Evolutionary conservation across 2,329 filamentous ascomycete genomes (phyloP).

Genomic region (Clarireedia homoeocarpa): DNA sequence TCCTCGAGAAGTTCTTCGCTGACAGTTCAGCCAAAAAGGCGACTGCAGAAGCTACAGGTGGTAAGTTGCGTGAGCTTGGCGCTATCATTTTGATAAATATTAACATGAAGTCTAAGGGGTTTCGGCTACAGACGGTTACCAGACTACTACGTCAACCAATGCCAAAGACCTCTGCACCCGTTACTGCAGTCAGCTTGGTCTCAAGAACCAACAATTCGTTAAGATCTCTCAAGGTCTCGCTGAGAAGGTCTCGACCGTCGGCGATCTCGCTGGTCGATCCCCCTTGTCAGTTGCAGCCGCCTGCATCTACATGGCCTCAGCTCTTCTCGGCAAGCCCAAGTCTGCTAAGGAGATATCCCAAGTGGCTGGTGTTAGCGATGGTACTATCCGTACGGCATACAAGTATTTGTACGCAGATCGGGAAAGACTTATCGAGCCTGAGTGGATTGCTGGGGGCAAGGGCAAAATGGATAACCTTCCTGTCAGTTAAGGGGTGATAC

Average conservation of each 20-base stretch:
- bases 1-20: constrained; percentile 79
- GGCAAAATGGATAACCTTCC: constrained; percentile 68
- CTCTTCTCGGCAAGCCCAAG: constrained; percentile 72
- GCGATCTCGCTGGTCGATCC: constrained; percentile 78
- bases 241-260: constrained; percentile 65
- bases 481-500: constrained; percentile 27
- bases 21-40: constrained; percentile 52
- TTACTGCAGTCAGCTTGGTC: constrained; percentile 77
- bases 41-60: constrained; percentile 43
- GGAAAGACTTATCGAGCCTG: constrained; percentile 64
- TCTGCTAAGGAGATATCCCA: constrained; percentile 78
- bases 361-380: constrained; percentile 87
- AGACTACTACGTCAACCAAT: constrained; percentile 67
- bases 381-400: constrained; percentile 94
- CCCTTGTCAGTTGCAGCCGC: constrained; percentile 90
- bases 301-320: constrained; percentile 92
- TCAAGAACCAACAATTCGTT: constrained; percentile 64
- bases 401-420: constrained; percentile 73
- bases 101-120: constrained; percentile 26
- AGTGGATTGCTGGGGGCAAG: constrained; percentile 65
- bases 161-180: constrained; percentile 80
- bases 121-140: constrained; percentile 49
- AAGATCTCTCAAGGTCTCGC: constrained; percentile 76
- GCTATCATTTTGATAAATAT: constrained; percentile 20
- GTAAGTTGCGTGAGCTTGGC: constrained; percentile 36